Evolutionary conservation across 2,329 filamentous ascomycete genomes (phyloP).

Genomic region (Fusarium sp.): DNA sequence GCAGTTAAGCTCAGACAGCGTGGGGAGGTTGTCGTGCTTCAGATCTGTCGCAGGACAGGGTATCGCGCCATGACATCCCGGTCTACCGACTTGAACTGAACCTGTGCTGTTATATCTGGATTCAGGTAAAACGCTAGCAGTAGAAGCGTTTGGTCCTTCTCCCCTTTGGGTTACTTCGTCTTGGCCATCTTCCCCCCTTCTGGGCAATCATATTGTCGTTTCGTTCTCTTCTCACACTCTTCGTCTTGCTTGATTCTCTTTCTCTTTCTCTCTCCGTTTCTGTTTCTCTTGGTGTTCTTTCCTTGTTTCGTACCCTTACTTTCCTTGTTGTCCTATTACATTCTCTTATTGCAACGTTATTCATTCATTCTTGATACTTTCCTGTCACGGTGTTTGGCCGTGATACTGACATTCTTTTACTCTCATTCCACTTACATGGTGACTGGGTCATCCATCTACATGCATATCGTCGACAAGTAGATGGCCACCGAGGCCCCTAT

Average conservation of each 20-base stretch:
- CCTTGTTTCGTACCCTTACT: constrained; percentile 27
- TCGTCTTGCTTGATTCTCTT: constrained; percentile 29
- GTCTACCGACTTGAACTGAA: constrained; percentile 33
- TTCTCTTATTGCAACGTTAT: constrained; percentile 18
- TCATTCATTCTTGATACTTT: constrained; percentile 29
- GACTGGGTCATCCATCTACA: constrained; percentile 44
- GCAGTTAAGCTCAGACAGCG: constrained; percentile 37
- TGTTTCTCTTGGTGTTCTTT: constrained; percentile 34
- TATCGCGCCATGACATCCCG: constrained; percentile 36
- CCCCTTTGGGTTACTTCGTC: constrained; percentile 15
- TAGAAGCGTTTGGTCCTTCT: constrained; percentile 32
- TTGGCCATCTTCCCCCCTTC: constrained; percentile 1
- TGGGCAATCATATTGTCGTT: constrained; percentile 31
- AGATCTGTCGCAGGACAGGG: constrained; percentile 61
- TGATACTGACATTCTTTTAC: constrained; percentile 25
- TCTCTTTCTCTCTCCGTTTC: constrained; percentile 33
- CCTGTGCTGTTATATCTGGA: constrained; percentile 33
- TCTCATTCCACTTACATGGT: constrained; percentile 30
- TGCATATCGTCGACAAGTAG: constrained; percentile 41
- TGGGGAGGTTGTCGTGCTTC: constrained; percentile 54
- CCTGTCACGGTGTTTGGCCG: constrained; percentile 13
- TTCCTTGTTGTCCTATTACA: constrained; percentile 5
- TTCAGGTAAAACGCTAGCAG: constrained; percentile 42
- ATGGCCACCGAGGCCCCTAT: constrained; percentile 42
- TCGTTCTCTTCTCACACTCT: constrained; percentile 37